A percentile compares a stretch with the other conserved stretches of the same genome.
Evolutionary conservation across 2,329 filamentous ascomycete species (phyloP).

Genomic region (Diaporthe sp.): DNA sequence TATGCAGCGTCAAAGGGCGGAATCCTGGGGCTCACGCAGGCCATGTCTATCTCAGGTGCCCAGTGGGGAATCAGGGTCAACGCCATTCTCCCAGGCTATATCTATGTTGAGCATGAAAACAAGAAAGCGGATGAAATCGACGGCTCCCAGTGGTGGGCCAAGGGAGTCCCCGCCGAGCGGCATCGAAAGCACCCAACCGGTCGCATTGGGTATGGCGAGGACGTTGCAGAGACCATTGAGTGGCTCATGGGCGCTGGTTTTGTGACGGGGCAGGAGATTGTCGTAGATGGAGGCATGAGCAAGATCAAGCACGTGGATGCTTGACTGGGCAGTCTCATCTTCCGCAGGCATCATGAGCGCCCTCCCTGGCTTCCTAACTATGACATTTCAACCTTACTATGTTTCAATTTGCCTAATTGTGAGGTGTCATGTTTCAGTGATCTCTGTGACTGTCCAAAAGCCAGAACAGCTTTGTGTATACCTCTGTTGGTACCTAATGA

Average conservation of each 20-base stretch:
- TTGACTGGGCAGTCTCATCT: constrained; percentile 7
- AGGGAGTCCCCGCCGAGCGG: constrained; percentile 54
- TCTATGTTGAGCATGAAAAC: constrained; percentile 62
- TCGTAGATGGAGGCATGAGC: constrained; percentile 48
- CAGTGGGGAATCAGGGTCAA: constrained; percentile 54
- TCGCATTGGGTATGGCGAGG: constrained; percentile 59
- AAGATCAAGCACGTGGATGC: constrained; percentile 46
- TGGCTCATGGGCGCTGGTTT: constrained; percentile 52
- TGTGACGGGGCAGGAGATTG: constrained; percentile 49
- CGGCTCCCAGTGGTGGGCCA: constrained; percentile 56
- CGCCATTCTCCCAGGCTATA: constrained; percentile 60
- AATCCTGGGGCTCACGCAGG: constrained; percentile 53
- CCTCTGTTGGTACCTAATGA: no score
- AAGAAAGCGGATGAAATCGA: constrained; percentile 57
- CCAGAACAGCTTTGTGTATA: background rate
- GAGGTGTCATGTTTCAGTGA: background rate
- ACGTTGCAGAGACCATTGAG: constrained; percentile 59
- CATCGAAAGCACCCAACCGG: constrained; percentile 58
- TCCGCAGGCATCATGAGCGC: background rate
- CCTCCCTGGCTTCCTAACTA: background rate
- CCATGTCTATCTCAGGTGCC: constrained; percentile 53
- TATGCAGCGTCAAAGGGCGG: constrained; percentile 60
- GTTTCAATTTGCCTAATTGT: background rate
- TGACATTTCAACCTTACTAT: background rate
- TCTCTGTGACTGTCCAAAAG: background rate